phyloP scores from a whole-genome alignment of 768 basidiomycete genomes.

The Pholiota conissans region DNA sequence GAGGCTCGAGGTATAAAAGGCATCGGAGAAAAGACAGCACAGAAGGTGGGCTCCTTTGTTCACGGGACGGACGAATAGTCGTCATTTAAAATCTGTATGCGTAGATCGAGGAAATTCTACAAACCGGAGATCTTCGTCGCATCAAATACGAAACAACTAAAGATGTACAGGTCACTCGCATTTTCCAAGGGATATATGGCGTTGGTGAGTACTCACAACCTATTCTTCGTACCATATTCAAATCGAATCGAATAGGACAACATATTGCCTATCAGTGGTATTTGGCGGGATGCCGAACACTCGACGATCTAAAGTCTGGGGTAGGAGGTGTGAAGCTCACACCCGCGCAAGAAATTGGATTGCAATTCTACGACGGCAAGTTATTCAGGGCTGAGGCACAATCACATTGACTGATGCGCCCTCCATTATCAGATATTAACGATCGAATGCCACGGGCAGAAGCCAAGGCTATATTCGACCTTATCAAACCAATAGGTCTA shows the following conservation, averaged over 20 bases:
- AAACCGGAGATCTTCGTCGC: conserved; percentile 70
- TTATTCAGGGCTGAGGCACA: not conserved
- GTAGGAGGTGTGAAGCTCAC: conserved; percentile 64
- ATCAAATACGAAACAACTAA: conserved; percentile 68
- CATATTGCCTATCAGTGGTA: conserved; percentile 75
- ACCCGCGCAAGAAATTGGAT: conserved; percentile 62
- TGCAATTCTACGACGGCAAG: conserved; percentile 70
- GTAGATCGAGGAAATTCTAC: conserved; percentile 80
- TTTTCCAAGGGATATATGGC: conserved; percentile 84
- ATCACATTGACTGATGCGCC: not conserved
- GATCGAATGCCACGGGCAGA: conserved; percentile 83
- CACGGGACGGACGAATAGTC: too few species aligned
- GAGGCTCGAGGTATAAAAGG: conserved; percentile 63
- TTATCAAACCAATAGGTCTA: conserved; percentile 70
- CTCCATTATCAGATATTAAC: conserved; percentile 64
- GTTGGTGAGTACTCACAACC: conserved; percentile 56
- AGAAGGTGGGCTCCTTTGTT: conserved; percentile 46
- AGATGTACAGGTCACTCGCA: conserved; percentile 51
- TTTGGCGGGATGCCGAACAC: conserved; percentile 68
- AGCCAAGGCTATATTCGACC: conserved; percentile 68
- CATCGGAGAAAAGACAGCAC: conserved; percentile 74
- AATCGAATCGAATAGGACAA: conserved; percentile 42
- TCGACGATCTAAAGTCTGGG: conserved; percentile 67
- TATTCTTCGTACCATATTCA: not conserved
- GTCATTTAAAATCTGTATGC: not conserved